A percentile compares a stretch with the other conserved stretches of the same genome.
Evolutionary conservation across 1,139 yeast species (phyloP).

Genomic region (Yamadazyma spencermartinsiae): DNA sequence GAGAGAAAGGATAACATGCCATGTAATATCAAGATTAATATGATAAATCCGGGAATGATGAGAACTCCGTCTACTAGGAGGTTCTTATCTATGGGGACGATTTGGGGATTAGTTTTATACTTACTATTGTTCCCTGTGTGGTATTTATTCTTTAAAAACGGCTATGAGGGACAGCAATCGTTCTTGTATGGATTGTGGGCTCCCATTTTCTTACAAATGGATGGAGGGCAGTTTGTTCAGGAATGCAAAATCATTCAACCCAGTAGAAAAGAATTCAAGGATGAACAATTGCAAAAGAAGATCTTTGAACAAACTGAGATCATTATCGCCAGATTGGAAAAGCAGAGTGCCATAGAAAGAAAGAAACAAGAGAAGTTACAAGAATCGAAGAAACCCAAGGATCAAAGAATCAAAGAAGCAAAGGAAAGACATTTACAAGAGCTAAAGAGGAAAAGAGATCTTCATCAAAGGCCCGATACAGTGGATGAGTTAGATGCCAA

Average conservation of each 20-base stretch:
- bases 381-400: conserved; percentile 19
- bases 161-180: conserved; percentile 79
- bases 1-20: conserved; percentile 69
- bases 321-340: conserved; percentile 61
- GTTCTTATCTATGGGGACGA: conserved; percentile 71
- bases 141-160: conserved; percentile 77
- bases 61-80: conserved; percentile 85
- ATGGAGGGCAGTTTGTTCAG: conserved; percentile 69
- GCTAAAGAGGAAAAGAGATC: conserved; percentile 24
- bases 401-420: conserved; percentile 18
- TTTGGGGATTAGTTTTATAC: conserved; percentile 70
- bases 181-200: conserved; percentile 67
- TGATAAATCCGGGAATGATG: conserved; percentile 92
- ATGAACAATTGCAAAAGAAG: conserved; percentile 58
- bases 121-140: conserved; percentile 74
- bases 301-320: conserved; percentile 65
- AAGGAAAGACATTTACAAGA: conserved; percentile 20
- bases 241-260: conserved; percentile 67
- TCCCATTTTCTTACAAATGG: conserved; percentile 60
- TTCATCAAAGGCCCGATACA: conserved; percentile 32
- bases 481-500: conserved; percentile 38
- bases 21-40: conserved; percentile 65
- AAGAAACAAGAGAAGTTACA: conserved; percentile 35
- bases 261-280: conserved; percentile 62
- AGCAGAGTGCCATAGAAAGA: conserved; percentile 65